A percentile compares a stretch with the other conserved stretches of the same genome.
Evolutionary conservation across 208 protist species (phyloP).

Genomic region (Wallacemonas sp.): DNA sequence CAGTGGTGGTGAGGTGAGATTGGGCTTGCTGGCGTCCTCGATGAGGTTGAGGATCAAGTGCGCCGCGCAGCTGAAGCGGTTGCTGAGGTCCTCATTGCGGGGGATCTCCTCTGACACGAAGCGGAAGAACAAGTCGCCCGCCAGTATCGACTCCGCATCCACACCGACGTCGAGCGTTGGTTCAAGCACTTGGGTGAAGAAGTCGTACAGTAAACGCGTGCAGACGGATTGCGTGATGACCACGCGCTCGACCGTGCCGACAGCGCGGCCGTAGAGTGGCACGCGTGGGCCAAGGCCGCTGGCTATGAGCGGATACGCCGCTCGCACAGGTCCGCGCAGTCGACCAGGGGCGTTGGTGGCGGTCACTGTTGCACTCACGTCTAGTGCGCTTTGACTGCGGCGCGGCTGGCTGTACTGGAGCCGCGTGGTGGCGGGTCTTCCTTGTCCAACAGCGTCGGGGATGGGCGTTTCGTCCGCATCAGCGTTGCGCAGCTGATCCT

Average conservation of each 20-base stretch:
- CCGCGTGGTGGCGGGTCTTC: background rate
- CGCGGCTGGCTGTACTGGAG: conserved; percentile 2
- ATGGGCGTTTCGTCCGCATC: background rate
- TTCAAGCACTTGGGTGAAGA: conserved; percentile 67
- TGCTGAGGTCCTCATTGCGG: conserved; percentile 22
- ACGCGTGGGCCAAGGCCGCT: conserved; percentile 34
- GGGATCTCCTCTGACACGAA: conserved; percentile 26
- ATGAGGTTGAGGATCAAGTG: conserved; percentile 76
- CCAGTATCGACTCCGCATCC: background rate
- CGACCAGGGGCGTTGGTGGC: background rate
- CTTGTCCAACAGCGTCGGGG: background rate
- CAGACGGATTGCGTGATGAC: conserved; percentile 30
- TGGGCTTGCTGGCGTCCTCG: conserved; percentile 32
- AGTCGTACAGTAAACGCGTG: conserved; percentile 54
- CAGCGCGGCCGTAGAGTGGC: conserved; percentile 49
- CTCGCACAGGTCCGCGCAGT: conserved; percentile 13
- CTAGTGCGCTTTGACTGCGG: conserved; percentile 2
- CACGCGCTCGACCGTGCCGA: conserved; percentile 52
- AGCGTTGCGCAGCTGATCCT: background rate
- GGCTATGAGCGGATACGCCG: conserved; percentile 42
- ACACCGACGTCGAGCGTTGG: conserved; percentile 35
- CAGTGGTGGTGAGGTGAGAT: conserved; percentile 43
- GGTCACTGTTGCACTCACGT: background rate
- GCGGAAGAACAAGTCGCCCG: conserved; percentile 21
- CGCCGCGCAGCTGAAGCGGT: conserved; percentile 29